Base-by-base conservation (phyloP, 2,329 filamentous ascomycete species). In the Botrytis elliptica region DNA sequence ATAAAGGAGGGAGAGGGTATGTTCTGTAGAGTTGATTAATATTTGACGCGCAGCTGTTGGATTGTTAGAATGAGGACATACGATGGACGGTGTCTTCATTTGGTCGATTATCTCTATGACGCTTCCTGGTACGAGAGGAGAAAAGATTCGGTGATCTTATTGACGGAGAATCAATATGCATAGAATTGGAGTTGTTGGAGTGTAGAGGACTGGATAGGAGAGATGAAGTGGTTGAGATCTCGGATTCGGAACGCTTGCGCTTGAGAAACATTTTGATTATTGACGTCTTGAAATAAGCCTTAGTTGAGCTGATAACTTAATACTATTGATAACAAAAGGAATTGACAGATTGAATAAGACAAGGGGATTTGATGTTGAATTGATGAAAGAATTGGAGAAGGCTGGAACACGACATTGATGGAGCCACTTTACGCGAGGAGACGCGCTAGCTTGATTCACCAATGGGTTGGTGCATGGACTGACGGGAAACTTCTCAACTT, bases 191-290 rank as follows among this genome's bases (percentile, higher is more conserved):
- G 75, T 83, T 79, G 44, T 82, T 77, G 68, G 80, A 78, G 62
- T 79, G 74, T 74, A 74, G 76, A 6, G 80, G 79, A 22, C 79
- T 79, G 14, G 85, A 83, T 16, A 86, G 81, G 10, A 83, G 83
- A 74, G 82, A 82, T 69, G 84, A 85, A 52, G 84, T 84, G 52
- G 84, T 82, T 67, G 85, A 86, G 74, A 89, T 83, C 79, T 89
- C 88, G 36, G 87, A 88, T 72, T 86, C 85, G 77, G 89, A 91
- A 62, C 88, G 86, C 84, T 91, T 91, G 82, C 89, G 88, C 81
- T 91, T 91, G 79, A 89, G 83, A 40, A 85, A 80, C 87, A 88
- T 89, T 25, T 36, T 73, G 42, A 10, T 42, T 71, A 8, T 66
- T 33, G 10, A 6, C 40, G n/a, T 44, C 18, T 18, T 42, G 49